Evolutionary conservation across 2,329 filamentous ascomycete species (phyloP).

Genomic region (Periconia sp.): DNA sequence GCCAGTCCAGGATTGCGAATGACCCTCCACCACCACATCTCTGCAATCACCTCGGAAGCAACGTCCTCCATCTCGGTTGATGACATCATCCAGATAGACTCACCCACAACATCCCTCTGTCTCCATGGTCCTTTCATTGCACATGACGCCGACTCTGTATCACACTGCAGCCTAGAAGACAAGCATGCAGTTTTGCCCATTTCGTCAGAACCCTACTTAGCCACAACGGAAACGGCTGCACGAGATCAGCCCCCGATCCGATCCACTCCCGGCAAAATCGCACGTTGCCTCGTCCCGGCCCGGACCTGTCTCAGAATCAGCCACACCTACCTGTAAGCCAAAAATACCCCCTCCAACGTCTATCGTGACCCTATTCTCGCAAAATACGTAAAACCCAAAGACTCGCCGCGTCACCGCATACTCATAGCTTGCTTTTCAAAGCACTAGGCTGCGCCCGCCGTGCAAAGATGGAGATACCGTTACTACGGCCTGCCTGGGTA

Average conservation of each 20-base stretch:
- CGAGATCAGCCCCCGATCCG: slow-evolving; percentile 5
- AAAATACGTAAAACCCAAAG: too few species aligned
- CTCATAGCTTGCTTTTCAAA: too few species aligned
- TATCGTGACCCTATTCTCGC: background rate
- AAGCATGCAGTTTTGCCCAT: slow-evolving; percentile 10
- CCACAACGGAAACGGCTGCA: slow-evolving; percentile 12
- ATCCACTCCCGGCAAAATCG: slow-evolving; percentile 14
- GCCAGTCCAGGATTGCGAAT: too few species aligned
- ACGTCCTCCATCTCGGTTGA: too few species aligned
- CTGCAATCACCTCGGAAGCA: too few species aligned
- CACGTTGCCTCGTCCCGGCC: slow-evolving; percentile 19
- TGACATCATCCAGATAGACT: too few species aligned
- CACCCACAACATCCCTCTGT: too few species aligned
- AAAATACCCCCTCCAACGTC: slow-evolving; percentile 11
- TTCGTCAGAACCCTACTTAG: slow-evolving; percentile 8
- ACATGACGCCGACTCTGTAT: background rate
- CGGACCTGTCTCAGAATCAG: slow-evolving; percentile 6
- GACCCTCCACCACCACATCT: too few species aligned
- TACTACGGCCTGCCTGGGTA: too few species aligned
- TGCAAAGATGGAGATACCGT: too few species aligned
- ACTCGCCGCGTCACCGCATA: too few species aligned
- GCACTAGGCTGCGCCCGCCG: too few species aligned
- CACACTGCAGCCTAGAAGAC: background rate
- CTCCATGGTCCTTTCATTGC: background rate
- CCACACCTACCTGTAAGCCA: slow-evolving; percentile 11